Evolutionary conservation across 1,284 basidiomycete species (phyloP).

Genomic region (Papiliotrema laurentii): DNA sequence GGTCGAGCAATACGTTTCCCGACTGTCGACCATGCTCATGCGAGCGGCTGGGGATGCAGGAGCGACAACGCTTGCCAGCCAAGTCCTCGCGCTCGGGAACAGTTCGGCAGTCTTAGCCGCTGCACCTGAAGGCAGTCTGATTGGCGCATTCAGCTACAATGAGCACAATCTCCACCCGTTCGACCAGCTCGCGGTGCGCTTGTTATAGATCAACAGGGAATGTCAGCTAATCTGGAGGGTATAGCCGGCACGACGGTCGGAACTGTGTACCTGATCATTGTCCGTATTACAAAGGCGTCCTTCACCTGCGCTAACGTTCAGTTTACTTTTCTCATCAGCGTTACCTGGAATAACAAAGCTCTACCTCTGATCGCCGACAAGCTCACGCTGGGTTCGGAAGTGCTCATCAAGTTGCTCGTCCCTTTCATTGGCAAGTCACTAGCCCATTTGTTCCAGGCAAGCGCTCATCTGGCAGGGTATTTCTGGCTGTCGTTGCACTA

Average conservation of each 20-base stretch:
- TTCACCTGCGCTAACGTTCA: neutral
- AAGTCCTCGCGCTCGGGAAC: slow-evolving; percentile 20
- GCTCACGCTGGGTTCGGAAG: slow-evolving; percentile 25
- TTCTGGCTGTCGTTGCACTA: slow-evolving; percentile 41
- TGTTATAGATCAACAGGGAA: neutral
- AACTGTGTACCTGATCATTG: slow-evolving; percentile 39
- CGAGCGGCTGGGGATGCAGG: slow-evolving; percentile 19
- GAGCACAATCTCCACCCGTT: slow-evolving; percentile 35
- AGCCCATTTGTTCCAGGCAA: neutral
- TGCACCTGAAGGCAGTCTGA: slow-evolving; percentile 13
- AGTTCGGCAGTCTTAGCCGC: slow-evolving; percentile 16
- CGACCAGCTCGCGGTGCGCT: slow-evolving; percentile 31
- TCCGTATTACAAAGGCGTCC: slow-evolving; percentile 9
- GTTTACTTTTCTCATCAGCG: slow-evolving; percentile 41
- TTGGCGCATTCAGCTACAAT: slow-evolving; percentile 29
- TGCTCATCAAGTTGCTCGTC: slow-evolving; percentile 29
- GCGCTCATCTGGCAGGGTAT: slow-evolving; percentile 13
- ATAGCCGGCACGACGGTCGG: slow-evolving; percentile 37
- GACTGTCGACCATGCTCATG: slow-evolving; percentile 19
- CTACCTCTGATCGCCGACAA: slow-evolving; percentile 25
- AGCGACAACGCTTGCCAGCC: slow-evolving; percentile 15
- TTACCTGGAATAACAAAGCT: slow-evolving; percentile 28
- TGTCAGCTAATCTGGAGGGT: slow-evolving; percentile 6
- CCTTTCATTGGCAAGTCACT: slow-evolving; percentile 20
- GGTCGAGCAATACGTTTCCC: slow-evolving; percentile 33